A percentile compares a stretch with the other conserved stretches of the same genome.
phyloP scores from a whole-genome alignment of 345 rosid species.

The Geranium brycei region DNA sequence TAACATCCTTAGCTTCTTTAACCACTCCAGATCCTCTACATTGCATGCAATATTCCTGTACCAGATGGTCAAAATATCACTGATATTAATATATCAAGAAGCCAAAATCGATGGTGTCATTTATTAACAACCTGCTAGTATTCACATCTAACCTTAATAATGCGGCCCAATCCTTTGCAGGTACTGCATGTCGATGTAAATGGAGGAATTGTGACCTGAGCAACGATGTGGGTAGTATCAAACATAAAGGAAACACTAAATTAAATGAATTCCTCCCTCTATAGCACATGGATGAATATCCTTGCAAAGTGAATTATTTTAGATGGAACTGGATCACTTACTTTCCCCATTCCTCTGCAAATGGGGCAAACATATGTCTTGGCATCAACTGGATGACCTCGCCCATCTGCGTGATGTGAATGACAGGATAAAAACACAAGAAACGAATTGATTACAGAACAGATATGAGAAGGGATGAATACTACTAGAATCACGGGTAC shows the following conservation, averaged over 20 bases:
- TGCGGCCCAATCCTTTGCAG: constrained; percentile 60
- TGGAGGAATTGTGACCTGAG: constrained; percentile 84
- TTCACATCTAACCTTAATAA: constrained; percentile 47
- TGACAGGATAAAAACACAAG: background rate
- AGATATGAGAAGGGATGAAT: too few species aligned
- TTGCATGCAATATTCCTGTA: constrained; percentile 52
- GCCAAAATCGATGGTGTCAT: background rate
- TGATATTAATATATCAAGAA: constrained; percentile 3
- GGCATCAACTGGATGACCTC: constrained; percentile 58
- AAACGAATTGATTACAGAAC: background rate
- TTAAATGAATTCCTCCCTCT: background rate
- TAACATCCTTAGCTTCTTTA: constrained; percentile 59
- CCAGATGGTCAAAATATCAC: constrained; percentile 4
- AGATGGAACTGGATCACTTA: constrained; percentile 28
- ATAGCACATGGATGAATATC: constrained; percentile 4
- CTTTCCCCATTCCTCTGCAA: constrained; percentile 80
- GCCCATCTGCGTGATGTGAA: constrained; percentile 46
- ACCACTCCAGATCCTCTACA: constrained; percentile 73
- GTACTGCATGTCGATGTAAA: constrained; percentile 67
- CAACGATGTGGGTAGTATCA: constrained; percentile 5
- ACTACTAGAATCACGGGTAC: too few species aligned
- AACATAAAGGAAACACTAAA: constrained; percentile 1
- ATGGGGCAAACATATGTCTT: constrained; percentile 46
- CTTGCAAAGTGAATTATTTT: constrained; percentile 9
- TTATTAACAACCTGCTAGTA: constrained; percentile 4